These are phyloP conservation scores for Sesbania bispinosa DNA, from an alignment of 306 rosid species.

Conservation along the genomic window DNA sequence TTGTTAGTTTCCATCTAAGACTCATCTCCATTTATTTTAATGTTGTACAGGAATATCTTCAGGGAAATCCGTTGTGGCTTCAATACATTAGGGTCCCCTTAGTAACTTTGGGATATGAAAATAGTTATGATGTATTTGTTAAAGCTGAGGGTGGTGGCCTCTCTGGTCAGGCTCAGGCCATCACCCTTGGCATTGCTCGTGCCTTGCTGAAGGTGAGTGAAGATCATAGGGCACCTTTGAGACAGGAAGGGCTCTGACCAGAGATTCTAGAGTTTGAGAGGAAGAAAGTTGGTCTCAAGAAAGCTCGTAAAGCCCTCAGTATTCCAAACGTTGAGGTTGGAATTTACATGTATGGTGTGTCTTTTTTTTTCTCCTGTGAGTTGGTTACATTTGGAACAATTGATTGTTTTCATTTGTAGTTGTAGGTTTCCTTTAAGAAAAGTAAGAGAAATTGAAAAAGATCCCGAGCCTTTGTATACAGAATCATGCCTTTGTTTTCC, in stretches of 20 bases:
- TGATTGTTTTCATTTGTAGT: conserved; percentile 16
- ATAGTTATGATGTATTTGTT: conserved; percentile 78
- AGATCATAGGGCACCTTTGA: conserved; percentile 74
- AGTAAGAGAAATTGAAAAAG: not conserved
- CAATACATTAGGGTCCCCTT: conserved; percentile 78
- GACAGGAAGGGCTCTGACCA: conserved; percentile 88
- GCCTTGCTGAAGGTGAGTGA: conserved; percentile 87
- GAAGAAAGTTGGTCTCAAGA: conserved; percentile 92
- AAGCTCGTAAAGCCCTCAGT: conserved; percentile 99
- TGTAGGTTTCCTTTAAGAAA: conserved; percentile 10
- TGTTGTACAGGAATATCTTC: conserved; percentile 77
- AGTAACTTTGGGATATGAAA: conserved; percentile 75
- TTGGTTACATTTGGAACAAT: conserved; percentile 21
- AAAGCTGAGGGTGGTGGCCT: conserved; percentile 96
- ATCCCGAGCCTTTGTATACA: conserved; percentile 7
- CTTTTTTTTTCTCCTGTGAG: not conserved
- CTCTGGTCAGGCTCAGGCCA: conserved; percentile 97
- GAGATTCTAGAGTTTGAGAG: conserved; percentile 97
- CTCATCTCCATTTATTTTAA: conserved; percentile 1
- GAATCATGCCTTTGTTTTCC: conserved; percentile 11
- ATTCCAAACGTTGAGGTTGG: conserved; percentile 79
- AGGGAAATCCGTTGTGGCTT: conserved; percentile 93
- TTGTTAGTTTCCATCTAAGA: not conserved
- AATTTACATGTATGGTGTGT: conserved; percentile 12
- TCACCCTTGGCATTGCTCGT: conserved; percentile 91